These are phyloP conservation scores for Nemania sp. DNA, from an alignment of 2,329 filamentous ascomycete species.

Conservation along the genomic window DNA sequence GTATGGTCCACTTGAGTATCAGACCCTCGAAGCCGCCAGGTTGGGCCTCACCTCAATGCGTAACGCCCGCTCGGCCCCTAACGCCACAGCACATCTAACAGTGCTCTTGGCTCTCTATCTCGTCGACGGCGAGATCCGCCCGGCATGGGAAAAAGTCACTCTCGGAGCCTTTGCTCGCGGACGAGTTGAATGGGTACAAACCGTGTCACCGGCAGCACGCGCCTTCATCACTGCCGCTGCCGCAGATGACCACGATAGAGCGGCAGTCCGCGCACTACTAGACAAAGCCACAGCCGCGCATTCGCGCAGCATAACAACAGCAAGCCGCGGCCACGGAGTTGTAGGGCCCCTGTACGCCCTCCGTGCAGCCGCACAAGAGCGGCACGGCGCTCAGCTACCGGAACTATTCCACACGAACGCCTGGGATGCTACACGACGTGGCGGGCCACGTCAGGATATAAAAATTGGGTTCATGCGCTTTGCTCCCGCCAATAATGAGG, in stretches of 20 bases:
- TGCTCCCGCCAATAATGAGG: background rate
- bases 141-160: slow-evolving; percentile 24
- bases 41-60: slow-evolving; percentile 17
- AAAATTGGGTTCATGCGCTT: slow-evolving; percentile 26
- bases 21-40: background rate
- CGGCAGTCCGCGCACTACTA: background rate
- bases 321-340: slow-evolving; percentile 8
- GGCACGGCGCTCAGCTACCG: background rate
- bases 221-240: slow-evolving; percentile 17
- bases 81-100: slow-evolving; percentile 21
- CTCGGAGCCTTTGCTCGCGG: slow-evolving; percentile 15
- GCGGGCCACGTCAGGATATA: slow-evolving; percentile 21
- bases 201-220: slow-evolving; percentile 16
- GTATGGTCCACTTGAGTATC: slow-evolving; percentile 14
- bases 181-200: slow-evolving; percentile 27
- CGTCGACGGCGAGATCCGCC: slow-evolving; percentile 17
- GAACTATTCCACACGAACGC: slow-evolving; percentile 19
- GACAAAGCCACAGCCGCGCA: slow-evolving; percentile 10
- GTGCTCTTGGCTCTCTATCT: slow-evolving; percentile 19
- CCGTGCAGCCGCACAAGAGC: background rate
- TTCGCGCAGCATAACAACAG: slow-evolving; percentile 4
- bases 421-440: slow-evolving; percentile 23
- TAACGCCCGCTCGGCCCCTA: slow-evolving; percentile 6
- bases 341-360: slow-evolving; percentile 24
- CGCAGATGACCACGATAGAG: background rate